Base-by-base conservation (phyloP, 148 eudicot genomes). In the Cornus suecica region DNA sequence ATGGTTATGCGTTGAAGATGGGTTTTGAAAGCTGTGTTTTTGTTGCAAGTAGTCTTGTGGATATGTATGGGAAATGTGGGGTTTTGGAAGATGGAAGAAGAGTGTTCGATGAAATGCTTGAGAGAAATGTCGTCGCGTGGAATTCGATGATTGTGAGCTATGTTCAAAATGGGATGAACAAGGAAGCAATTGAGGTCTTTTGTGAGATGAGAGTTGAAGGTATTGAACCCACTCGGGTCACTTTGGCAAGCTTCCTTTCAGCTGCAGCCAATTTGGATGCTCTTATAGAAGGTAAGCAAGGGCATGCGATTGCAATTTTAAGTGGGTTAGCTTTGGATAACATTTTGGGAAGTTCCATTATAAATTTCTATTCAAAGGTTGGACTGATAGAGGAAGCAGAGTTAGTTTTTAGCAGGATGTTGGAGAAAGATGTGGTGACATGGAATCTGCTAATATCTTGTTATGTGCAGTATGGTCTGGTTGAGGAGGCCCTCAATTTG, bases 1-100 rank as follows among this genome's bases (percentile, higher is more conserved):
- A 88, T 79, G 88, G 88, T 29, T 79, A 86, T 84, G 82, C 77
- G 54, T 37, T 81, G 32, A 88, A 88, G 37, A 22, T 81, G 78
- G 87, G 90, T 51, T 80, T 84, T 68, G 78, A 60, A 51, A 81
- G 60, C 2, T 83, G 92, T 83, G 85, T 86, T 14, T 88, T 79
- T 86, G 89, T 83, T 15, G 87, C 81, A 42, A 86, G 88, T 77
- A 84, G 88, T 80, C 82, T 88, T 68, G 83, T 88, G 66, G 91
- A 84, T 78, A 88, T 88, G 91, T 88, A 88, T 80, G 89, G 90
- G 1, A 88, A 88, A 82, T 88, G 92, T 84, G 88, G 88, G 60
- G 67, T 75, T 51, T 29, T 83, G 65, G 76, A 68, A 23, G 84
- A 84, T 80, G 88, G 87, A 28, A 56, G 82, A 60, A 76, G 64